phyloP scores from a whole-genome alignment of 495 filamentous ascomycete species.

The Hypoxylon fragiforme region DNA sequence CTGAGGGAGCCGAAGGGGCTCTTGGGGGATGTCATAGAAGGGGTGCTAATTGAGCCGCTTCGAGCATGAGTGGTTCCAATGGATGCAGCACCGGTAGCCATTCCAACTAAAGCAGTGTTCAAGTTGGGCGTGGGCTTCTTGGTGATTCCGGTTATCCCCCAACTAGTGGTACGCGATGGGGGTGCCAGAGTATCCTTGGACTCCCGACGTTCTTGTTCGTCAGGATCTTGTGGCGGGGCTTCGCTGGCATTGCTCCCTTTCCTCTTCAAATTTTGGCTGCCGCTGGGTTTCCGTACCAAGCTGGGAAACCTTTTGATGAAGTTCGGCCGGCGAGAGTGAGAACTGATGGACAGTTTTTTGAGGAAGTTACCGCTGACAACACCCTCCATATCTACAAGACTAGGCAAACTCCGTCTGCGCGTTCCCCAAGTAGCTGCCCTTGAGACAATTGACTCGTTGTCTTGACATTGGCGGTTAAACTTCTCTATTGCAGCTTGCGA shows the following conservation, averaged over 20 bases:
- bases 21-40: conserved; percentile 55
- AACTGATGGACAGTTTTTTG: conserved; percentile 62
- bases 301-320: conserved; percentile 52
- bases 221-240: conserved; percentile 36
- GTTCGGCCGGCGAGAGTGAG: conserved; percentile 48
- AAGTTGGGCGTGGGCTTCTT: conserved; percentile 62
- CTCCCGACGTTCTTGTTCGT: conserved; percentile 44
- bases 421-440: conserved; percentile 76
- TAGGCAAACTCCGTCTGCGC: conserved; percentile 61
- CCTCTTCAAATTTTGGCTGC: conserved; percentile 51
- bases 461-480: conserved; percentile 50
- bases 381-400: conserved; percentile 60
- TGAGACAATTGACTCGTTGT: conserved; percentile 59
- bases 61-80: conserved; percentile 60
- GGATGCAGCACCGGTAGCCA: conserved; percentile 63
- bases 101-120: conserved; percentile 66
- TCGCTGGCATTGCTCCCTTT: conserved; percentile 48
- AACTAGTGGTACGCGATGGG: conserved; percentile 57
- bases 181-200: conserved; percentile 58
- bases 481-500: conserved; percentile 56
- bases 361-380: conserved; percentile 62
- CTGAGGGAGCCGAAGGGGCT: conserved; percentile 45
- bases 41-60: conserved; percentile 61
- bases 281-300: conserved; percentile 59
- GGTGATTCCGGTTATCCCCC: conserved; percentile 47